Conservation (phyloP, 2,329 filamentous ascomycete species). For the Bimuria novae-zelandiae region DNA sequence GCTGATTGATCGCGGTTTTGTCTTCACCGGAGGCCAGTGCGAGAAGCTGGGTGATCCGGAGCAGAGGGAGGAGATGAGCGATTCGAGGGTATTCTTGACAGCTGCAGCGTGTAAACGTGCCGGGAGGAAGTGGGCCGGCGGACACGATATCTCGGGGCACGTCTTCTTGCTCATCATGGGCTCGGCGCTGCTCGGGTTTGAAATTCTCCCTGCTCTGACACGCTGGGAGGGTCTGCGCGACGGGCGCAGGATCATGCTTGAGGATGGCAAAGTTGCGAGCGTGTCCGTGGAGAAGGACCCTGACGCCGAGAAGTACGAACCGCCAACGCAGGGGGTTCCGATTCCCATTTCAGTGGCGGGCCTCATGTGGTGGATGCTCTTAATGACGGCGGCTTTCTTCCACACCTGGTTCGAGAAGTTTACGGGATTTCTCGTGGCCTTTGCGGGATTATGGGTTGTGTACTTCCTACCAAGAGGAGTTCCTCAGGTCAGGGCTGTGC, state of each 20-base stretch:
- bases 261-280: conserved; percentile 64
- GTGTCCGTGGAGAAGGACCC: conserved; percentile 48
- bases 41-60: conserved; percentile 60
- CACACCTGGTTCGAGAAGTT: conserved; percentile 98
- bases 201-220: conserved; percentile 69
- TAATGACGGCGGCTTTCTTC: conserved; percentile 98
- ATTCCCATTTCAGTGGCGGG: conserved; percentile 62
- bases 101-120: conserved; percentile 79
- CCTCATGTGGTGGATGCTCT: conserved; percentile 89
- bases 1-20: conserved; percentile 86
- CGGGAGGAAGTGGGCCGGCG: conserved; percentile 87
- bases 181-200: conserved; percentile 79
- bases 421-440: conserved; percentile 55
- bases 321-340: conserved; percentile 59
- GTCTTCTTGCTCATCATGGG: conserved; percentile 90
- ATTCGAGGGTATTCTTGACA: conserved; percentile 63
- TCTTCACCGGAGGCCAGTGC: conserved; percentile 86
- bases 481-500: conserved; percentile 46
- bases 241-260: conserved; percentile 68
- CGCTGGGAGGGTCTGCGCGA: conserved; percentile 56
- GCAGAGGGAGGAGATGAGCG: conserved; percentile 52
- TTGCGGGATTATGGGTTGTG: conserved; percentile 50
- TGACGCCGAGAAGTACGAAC: conserved; percentile 46
- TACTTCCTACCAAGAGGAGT: conserved; percentile 55
- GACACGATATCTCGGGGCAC: conserved; percentile 94